Evolutionary conservation across 2,329 filamentous ascomycete genomes (phyloP), one percentile per base, ranked within the genome.

Genomic region (Xylaria multiplex): DNA sequence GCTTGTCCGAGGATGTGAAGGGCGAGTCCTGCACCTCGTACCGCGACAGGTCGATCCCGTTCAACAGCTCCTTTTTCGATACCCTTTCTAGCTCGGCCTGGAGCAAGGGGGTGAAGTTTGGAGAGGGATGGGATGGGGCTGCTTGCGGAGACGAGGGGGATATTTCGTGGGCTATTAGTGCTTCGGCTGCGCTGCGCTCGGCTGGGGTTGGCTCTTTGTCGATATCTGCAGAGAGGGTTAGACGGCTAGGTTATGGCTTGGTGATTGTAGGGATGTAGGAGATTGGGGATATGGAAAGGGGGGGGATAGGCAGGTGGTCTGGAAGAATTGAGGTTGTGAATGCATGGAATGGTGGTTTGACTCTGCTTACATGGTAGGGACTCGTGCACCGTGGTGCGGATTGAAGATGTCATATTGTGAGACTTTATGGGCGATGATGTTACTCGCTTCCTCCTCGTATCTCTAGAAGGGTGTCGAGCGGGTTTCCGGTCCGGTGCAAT

Each of bases 1-100:
- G 82, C 30, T 80, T 76, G 27, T 84, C 84, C 46, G 74, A 62
- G 3, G 81, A 78, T 61, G 79, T 75, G 46, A 80, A 76, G 35
- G 84, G 84, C 40, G 86, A 80, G 22, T 92, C 87, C 59, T 89
- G 88, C 2, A 90, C 87, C 80, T 97, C 92, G 85, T 98, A 98
- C 72, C 94, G 93, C 49, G 86, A 82, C 19, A 93, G 83, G 78
- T 97, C 91, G 73, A 97, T 88, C 60, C 87, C 88, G 0, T 79
- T 77, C 62, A 92, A 80, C 1, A 89, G 85, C n/a, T 84, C 76
- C 63, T 85, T 82, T 50, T 87, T 82, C 11, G 64, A 48, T 66
- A 94, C 83, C 70, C 93, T 91, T 22, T 82, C 80, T 68, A 95
- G 84, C 75, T 97, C 93, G 71, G 86, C 77, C 71, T 85, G 75